Conservation (phyloP, 306 rosid genomes). For the Cucurbita argyrosperma region DNA sequence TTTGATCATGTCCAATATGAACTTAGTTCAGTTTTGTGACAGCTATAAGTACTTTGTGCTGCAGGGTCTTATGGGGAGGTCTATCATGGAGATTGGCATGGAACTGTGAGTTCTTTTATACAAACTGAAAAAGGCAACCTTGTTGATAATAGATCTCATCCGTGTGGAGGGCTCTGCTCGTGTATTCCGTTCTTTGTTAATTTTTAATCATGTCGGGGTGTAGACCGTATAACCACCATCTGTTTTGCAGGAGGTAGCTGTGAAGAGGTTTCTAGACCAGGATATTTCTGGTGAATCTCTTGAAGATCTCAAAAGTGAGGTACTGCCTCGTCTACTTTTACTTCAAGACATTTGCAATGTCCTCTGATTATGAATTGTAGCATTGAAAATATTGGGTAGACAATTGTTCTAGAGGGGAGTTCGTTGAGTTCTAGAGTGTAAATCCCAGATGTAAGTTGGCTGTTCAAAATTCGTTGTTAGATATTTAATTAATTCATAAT, state of each 20-base stretch:
- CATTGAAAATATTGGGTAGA: neutral
- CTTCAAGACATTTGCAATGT: neutral
- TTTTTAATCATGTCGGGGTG: constrained; percentile 6
- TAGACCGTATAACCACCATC: constrained; percentile 8
- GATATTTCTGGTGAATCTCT: constrained; percentile 75
- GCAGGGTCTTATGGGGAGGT: constrained; percentile 99
- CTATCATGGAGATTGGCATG: constrained; percentile 87
- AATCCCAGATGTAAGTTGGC: neutral
- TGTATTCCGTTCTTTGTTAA: neutral
- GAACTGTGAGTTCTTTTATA: constrained; percentile 66
- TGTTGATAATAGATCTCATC: neutral
- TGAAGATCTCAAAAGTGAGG: constrained; percentile 92
- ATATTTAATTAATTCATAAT: neutral
- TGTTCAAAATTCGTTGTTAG: neutral
- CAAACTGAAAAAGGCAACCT: neutral
- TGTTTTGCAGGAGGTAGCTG: constrained; percentile 76
- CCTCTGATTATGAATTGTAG: neutral
- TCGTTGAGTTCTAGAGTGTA: neutral
- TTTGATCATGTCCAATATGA: constrained; percentile 2
- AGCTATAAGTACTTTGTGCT: constrained; percentile 10
- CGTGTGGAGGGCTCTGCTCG: neutral
- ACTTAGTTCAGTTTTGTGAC: constrained; percentile 9
- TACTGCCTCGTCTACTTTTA: constrained; percentile 12
- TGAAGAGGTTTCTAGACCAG: constrained; percentile 85
- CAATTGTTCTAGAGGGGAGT: neutral